Evolutionary conservation across 495 filamentous ascomycete species (phyloP).

Genomic region (Penicillium subrubescens): DNA sequence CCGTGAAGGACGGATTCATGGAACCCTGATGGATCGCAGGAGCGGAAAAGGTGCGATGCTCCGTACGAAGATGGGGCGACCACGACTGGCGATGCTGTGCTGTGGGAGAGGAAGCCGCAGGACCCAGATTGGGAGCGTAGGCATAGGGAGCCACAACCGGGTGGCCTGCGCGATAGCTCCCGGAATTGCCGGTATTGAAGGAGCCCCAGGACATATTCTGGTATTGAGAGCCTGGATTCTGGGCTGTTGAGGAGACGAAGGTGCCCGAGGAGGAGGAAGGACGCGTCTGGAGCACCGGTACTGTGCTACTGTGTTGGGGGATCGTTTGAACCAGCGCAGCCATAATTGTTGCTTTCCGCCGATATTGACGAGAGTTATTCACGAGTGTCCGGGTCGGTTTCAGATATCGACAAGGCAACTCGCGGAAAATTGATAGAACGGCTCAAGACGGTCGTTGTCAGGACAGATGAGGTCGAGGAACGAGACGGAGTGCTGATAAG

Average conservation of each 20-base stretch:
- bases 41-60: conserved; percentile 68
- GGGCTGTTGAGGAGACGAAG: conserved; percentile 40
- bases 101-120: conserved; percentile 39
- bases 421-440: conserved; percentile 9
- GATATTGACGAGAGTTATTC: conserved; percentile 11
- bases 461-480: conserved; percentile 19
- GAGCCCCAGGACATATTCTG: conserved; percentile 65
- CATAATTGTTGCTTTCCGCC: conserved; percentile 59
- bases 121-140: conserved; percentile 73
- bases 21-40: conserved; percentile 55
- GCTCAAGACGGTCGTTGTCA: conserved; percentile 11
- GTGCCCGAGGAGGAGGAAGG: conserved; percentile 69
- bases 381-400: conserved; percentile 25
- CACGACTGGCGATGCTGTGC: conserved; percentile 58
- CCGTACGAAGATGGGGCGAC: conserved; percentile 63
- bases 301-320: conserved; percentile 76
- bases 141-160: conserved; percentile 79
- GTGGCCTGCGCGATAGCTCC: conserved; percentile 69
- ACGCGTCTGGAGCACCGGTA: conserved; percentile 80
- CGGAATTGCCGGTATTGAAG: conserved; percentile 59
- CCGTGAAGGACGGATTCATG: conserved; percentile 45
- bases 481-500: conserved; percentile 18
- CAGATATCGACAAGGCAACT: conserved; percentile 30
- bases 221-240: conserved; percentile 50
- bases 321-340: conserved; percentile 91